These are phyloP conservation scores for Allomyces arbusculus DNA, from an alignment of 192 early-diverging fungal genomes.

Conservation along the genomic window DNA sequence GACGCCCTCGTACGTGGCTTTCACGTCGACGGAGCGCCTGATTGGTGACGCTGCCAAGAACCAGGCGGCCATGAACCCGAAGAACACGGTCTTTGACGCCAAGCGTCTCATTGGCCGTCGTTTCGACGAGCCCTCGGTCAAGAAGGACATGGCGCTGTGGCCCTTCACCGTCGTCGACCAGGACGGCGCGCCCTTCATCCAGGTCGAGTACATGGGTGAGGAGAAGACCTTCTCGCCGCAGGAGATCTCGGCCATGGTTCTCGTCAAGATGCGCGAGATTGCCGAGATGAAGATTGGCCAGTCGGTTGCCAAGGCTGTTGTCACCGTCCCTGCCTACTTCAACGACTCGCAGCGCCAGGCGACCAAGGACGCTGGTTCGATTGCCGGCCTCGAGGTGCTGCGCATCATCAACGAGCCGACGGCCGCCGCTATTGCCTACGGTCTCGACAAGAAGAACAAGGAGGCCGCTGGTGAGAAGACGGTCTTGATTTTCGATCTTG, in stretches of 20 bases:
- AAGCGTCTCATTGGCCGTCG: slow-evolving; percentile 79
- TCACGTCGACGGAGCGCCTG: slow-evolving; percentile 56
- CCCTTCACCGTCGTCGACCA: slow-evolving; percentile 57
- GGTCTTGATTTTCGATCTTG: slow-evolving; percentile 63
- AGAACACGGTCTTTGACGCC: slow-evolving; percentile 77
- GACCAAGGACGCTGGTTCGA: slow-evolving; percentile 76
- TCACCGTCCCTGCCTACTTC: slow-evolving; percentile 66
- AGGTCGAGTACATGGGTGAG: slow-evolving; percentile 68
- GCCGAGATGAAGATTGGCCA: slow-evolving; percentile 59
- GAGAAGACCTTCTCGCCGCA: slow-evolving; percentile 59
- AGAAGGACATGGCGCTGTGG: slow-evolving; percentile 64
- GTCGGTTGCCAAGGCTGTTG: slow-evolving; percentile 45
- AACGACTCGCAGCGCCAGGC: slow-evolving; percentile 82
- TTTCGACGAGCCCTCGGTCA: slow-evolving; percentile 62
- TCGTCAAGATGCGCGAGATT: slow-evolving; percentile 59
- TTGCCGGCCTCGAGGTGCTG: slow-evolving; percentile 65
- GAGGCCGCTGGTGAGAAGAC: slow-evolving; percentile 30
- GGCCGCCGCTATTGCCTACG: slow-evolving; percentile 71
- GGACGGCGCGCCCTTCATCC: slow-evolving; percentile 45
- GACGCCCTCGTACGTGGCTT: slow-evolving; percentile 71
- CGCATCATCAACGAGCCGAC: slow-evolving; percentile 86
- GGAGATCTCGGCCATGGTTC: slow-evolving; percentile 59
- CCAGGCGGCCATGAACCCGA: slow-evolving; percentile 75
- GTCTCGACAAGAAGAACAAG: slow-evolving; percentile 55
- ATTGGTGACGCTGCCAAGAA: slow-evolving; percentile 81